Percentiles rank a stretch among this genome's conserved stretches.
phyloP scores from a whole-genome alignment of 805 yeast genomes.

The Cyberlindnera xylosilytica region DNA sequence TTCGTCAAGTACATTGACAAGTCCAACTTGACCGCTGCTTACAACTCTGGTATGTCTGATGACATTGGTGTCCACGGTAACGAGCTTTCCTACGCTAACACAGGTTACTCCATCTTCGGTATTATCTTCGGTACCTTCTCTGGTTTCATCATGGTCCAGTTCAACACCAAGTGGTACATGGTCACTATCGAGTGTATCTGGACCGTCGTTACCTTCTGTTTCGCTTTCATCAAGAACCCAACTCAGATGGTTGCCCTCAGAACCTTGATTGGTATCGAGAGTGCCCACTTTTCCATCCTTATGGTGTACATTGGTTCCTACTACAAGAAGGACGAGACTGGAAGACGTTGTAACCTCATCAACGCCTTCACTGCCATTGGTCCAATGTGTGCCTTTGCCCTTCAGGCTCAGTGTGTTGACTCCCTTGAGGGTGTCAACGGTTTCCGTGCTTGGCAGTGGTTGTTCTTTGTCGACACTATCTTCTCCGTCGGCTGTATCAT shows the following conservation, averaged over 20 bases:
- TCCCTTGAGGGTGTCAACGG: constrained; percentile 43
- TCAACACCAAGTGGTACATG: constrained; percentile 46
- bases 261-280: constrained; percentile 67
- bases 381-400: constrained; percentile 52
- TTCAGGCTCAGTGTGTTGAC: constrained; percentile 49
- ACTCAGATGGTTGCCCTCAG: constrained; percentile 57
- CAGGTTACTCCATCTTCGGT: constrained; percentile 55
- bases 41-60: constrained; percentile 60
- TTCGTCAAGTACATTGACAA: constrained; percentile 53
- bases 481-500: constrained; percentile 36
- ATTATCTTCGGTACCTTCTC: constrained; percentile 54
- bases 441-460: constrained; percentile 64
- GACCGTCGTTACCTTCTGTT: constrained; percentile 63
- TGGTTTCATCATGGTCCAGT: constrained; percentile 59
- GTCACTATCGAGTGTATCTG: constrained; percentile 33
- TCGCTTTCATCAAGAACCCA: constrained; percentile 47
- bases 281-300: constrained; percentile 61
- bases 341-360: constrained; percentile 60
- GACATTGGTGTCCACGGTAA: constrained; percentile 55
- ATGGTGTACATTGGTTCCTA: constrained; percentile 59
- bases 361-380: constrained; percentile 65
- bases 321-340: constrained; percentile 54
- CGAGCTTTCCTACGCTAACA: constrained; percentile 58
- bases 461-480: constrained; percentile 61
- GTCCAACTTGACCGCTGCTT: constrained; percentile 60